phyloP scores from a whole-genome alignment of 345 rosid species.

The Citrus inodora region DNA sequence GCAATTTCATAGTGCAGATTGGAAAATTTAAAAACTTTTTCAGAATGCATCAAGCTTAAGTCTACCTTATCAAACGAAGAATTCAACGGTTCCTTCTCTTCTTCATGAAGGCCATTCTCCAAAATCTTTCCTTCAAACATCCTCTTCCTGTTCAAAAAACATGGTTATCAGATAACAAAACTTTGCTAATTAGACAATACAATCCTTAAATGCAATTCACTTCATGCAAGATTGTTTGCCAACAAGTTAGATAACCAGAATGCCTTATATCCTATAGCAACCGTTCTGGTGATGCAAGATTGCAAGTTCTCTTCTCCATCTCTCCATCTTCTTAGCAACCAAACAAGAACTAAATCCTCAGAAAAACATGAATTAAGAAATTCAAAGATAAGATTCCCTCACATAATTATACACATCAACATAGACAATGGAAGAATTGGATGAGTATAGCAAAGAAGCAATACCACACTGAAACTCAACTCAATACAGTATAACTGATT shows the following conservation, averaged over 20 bases:
- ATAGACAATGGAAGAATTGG: neutral
- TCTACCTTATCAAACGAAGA: conserved; percentile 31
- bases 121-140: conserved; percentile 30
- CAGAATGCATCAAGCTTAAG: neutral
- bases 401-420: neutral
- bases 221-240: neutral
- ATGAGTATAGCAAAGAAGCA: neutral
- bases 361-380: neutral
- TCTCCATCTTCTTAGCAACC: neutral
- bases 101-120: conserved; percentile 32
- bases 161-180: neutral
- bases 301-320: neutral
- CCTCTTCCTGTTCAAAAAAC: conserved; percentile 27
- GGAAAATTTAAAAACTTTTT: neutral
- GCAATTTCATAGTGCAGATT: neutral
- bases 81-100: conserved; percentile 20
- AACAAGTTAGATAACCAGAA: neutral
- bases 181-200: neutral
- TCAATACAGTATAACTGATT: neutral
- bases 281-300: conserved; percentile 7
- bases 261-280: neutral
- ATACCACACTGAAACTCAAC: neutral
- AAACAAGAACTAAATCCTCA: neutral
- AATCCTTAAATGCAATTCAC: neutral
- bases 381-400: neutral